Conservation (phyloP, 345 rosid genomes). For the Lumnitzera racemosa region DNA sequence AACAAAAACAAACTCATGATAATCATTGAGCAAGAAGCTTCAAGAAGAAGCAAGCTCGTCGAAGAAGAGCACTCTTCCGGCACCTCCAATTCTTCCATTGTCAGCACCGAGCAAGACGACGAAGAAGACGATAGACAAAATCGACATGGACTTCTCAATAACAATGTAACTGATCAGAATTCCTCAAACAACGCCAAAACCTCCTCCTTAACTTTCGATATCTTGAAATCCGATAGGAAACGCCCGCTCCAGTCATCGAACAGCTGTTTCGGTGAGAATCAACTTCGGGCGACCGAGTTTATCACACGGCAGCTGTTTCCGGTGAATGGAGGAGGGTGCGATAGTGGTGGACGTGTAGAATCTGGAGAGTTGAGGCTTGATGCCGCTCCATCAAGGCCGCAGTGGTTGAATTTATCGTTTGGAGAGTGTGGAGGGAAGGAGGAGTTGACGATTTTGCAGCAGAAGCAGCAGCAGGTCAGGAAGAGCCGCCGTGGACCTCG, state of each 20-base stretch:
- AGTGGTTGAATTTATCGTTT: constrained; percentile 43
- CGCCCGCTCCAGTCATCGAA: too few species aligned
- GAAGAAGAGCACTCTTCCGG: constrained; percentile 30
- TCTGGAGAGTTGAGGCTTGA: constrained; percentile 9
- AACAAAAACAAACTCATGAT: neutral
- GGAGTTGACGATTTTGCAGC: constrained; percentile 26
- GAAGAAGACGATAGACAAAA: neutral
- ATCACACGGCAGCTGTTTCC: constrained; percentile 41
- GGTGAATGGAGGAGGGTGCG: constrained; percentile 21
- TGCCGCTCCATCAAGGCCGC: constrained; percentile 13
- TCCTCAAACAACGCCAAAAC: constrained; percentile 20
- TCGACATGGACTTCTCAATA: neutral
- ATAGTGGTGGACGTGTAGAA: constrained; percentile 11
- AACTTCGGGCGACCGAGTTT: constrained; percentile 16
- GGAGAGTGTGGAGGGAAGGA: constrained; percentile 18
- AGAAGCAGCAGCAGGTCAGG: constrained; percentile 29
- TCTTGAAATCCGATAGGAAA: constrained; percentile 25
- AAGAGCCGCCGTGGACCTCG: constrained; percentile 92
- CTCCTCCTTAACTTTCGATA: constrained; percentile 34
- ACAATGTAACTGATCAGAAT: constrained; percentile 28
- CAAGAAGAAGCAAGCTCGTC: constrained; percentile 15
- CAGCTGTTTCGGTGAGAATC: neutral
- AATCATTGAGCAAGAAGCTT: neutral
- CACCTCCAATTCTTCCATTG: constrained; percentile 42
- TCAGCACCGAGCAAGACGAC: constrained; percentile 27